Evolutionary conservation across 108 stramenopile species (phyloP), one percentile per base, ranked within the genome.

Genomic region (Mediolabrus comicus): DNA sequence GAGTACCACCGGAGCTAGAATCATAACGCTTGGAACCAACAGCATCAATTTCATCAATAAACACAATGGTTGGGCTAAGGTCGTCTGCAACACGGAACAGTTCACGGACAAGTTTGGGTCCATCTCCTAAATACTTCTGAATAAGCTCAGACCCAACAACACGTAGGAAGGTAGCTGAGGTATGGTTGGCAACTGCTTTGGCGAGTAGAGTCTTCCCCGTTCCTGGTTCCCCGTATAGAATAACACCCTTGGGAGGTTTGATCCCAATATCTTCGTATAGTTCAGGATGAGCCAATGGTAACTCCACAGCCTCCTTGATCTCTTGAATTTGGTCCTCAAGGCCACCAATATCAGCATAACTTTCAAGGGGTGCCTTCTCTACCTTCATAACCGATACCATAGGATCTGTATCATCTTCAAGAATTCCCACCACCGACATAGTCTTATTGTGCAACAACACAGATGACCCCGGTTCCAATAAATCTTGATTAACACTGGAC

Each of bases 1-100:
- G 86, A 86, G 97, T 88, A 78, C 98, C 99, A 51, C 97, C 97
- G 38, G 90, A 94, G 55, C 86, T 90, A 34, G 82, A 86, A 27
- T 84, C 84, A 22, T 94, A 92, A 28, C 99, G 84, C 28, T 84
- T 71, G 29, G 81, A 79, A 27, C 99, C 99, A 65, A 99, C 98
- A 74, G 95, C 95, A 71, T 99, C 99, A 70, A 99, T 97, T 75
- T 99, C 99, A 75, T 99, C 99, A 98, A 99, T 99, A 73, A 99
- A 99, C 62, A 99, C 99, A 79, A 99, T 99, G 65, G 90, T 89
- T n/a, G 99, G 99, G 14, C 97, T 95, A 3, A 96, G 95, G 80
- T 99, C 98, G 16, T 98, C 89, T 22, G 99, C 99, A 97, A 99
- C 98, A 67, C 98, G 94, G 74, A 99, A 99, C 34, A 99, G 86